A percentile compares a stretch with the other conserved stretches of the same genome.
Evolutionary conservation across 2,329 filamentous ascomycete species (phyloP).

Genomic region (Ophiobolus disseminans): DNA sequence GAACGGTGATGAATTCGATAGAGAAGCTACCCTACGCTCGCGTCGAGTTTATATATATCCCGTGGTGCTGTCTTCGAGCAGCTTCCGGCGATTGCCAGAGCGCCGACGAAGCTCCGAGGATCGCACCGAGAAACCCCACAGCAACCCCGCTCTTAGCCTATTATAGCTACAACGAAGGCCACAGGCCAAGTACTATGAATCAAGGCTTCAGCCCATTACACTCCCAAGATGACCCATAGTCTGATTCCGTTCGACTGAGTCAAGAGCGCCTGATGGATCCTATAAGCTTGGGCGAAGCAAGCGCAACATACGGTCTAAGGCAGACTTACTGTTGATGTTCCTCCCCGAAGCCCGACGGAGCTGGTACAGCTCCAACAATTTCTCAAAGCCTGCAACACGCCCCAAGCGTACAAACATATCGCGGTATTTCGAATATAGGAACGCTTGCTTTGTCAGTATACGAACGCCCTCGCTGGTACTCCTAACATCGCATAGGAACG

Average conservation of each 20-base stretch:
- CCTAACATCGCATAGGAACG: slow-evolving; percentile 20
- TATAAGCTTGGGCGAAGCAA: slow-evolving; percentile 9
- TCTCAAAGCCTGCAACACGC: slow-evolving; percentile 22
- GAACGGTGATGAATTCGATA: no score
- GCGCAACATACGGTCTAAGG: slow-evolving; percentile 6
- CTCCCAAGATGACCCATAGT: slow-evolving; percentile 18
- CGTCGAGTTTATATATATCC: no score
- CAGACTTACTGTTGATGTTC: slow-evolving; percentile 26
- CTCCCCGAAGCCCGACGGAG: slow-evolving; percentile 20
- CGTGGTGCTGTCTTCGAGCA: no score
- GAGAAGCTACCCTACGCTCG: no score
- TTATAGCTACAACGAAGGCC: no score
- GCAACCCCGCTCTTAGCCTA: no score
- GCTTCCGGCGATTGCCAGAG: no score
- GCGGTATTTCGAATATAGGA: slow-evolving; percentile 24
- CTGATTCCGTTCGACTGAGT: slow-evolving; percentile 15
- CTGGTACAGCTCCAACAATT: slow-evolving; percentile 22
- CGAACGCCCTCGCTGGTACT: slow-evolving; percentile 8
- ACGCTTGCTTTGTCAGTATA: slow-evolving; percentile 13
- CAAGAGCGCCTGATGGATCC: slow-evolving; percentile 1
- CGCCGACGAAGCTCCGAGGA: no score
- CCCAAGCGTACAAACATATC: slow-evolving; percentile 23
- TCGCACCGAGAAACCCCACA: no score
- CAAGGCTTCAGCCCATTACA: no score
- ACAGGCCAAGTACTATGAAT: no score